Percentiles rank a stretch among this genome's conserved stretches.
Evolutionary conservation across 805 yeast species (phyloP).

Genomic region (Jamesozyma rosinii): DNA sequence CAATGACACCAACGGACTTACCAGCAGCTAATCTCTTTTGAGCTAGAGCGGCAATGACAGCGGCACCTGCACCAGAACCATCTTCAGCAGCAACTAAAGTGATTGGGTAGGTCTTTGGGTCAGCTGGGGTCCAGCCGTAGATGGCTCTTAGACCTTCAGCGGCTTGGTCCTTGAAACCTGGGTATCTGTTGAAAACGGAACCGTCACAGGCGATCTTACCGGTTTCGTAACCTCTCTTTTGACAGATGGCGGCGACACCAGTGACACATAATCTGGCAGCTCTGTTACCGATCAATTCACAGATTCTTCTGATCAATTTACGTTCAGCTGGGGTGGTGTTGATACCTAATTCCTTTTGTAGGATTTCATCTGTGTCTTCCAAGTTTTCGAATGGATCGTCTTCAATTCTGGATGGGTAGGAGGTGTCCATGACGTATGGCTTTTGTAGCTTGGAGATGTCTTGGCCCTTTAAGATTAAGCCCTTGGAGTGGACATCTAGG

Average conservation of each 20-base stretch:
- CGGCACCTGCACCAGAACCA: conserved; percentile 98
- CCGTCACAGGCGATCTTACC: conserved; percentile 97
- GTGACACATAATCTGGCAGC: conserved; percentile 87
- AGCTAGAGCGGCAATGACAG: conserved; percentile 92
- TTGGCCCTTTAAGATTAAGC: conserved; percentile 61
- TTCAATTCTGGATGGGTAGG: conserved; percentile 79
- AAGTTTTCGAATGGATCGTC: conserved; percentile 83
- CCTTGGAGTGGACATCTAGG: conserved; percentile 58
- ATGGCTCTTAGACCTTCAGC: conserved; percentile 83
- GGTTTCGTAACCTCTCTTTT: conserved; percentile 67
- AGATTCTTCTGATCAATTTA: conserved; percentile 67
- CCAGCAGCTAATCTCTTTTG: conserved; percentile 67
- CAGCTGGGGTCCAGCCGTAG: conserved; percentile 58
- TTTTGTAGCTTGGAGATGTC: conserved; percentile 51
- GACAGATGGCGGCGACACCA: conserved; percentile 90
- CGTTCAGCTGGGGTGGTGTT: conserved; percentile 69
- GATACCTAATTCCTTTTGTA: conserved; percentile 50
- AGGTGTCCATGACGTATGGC: conserved; percentile 76
- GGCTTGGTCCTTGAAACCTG: conserved; percentile 82
- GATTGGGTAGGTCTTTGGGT: conserved; percentile 58
- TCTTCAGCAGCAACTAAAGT: conserved; percentile 88
- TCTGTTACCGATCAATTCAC: conserved; percentile 84
- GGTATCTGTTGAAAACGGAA: conserved; percentile 88
- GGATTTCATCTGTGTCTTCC: conserved; percentile 60
- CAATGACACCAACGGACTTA: conserved; percentile 49